Base-by-base conservation (phyloP, 2,329 filamentous ascomycete species). In the Fusarium graminum region DNA sequence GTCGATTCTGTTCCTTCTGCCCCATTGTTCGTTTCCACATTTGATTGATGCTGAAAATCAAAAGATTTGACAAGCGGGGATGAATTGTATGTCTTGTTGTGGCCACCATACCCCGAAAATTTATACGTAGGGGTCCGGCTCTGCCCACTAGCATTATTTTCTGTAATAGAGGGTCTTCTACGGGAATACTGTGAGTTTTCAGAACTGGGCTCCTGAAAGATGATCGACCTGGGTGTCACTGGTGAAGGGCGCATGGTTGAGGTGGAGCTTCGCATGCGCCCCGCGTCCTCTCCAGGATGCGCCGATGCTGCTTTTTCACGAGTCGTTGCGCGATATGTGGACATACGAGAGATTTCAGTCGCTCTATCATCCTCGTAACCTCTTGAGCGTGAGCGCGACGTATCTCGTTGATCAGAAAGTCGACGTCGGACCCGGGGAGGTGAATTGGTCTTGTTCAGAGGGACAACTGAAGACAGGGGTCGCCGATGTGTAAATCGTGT, bases 1-100 rank as follows among this genome's bases (percentile, higher is more conserved):
- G 91, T 94, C 1, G 95, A 98, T 72, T 95, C 93, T 0, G 93
- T 93, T 10, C 90, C 90, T 72, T 94, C 89, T 28, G 81, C 70
- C 17, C 77, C 79, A 59, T 85, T 80, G 40, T 75, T 67, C 11
- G 65, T 55, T 32, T 80, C 78, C 11, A 69, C 45, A 6, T 51
- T 63, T n/a, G 70, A 64, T 16, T 74, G 71, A 12, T 61, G 67
- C n/a, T 74, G 74, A 16, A 76, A 71, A 25, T 80, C 77, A 28
- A 77, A 75, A 4, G 76, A 77, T 42, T 73, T 81, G 11, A 84
- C 86, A 47, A 90, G 77, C 4, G 88, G 87, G 3, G 87, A 90
- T 4, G 88, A 88, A 74, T 85, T 86, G 69, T 86, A 87, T 0
- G 80, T 64, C 47, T 77, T 78, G 53, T 55, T 68, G 22, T 77